Base-by-base conservation (phyloP, 495 filamentous ascomycete species). In the Penicillium cinerascens region DNA sequence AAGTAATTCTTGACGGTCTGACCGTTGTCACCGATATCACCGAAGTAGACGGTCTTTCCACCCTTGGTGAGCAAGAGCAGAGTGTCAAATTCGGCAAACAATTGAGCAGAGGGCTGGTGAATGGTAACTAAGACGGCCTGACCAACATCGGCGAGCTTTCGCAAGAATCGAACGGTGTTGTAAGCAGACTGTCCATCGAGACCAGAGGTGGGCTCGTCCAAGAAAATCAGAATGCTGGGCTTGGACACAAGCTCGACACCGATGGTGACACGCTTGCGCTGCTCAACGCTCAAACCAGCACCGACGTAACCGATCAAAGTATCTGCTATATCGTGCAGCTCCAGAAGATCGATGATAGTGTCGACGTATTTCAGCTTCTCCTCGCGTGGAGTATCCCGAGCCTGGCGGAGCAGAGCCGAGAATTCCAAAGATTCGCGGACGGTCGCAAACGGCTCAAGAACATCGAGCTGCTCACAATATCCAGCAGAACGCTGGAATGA, bases 201-300 rank as follows among this genome's bases (percentile, higher is more conserved):
- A 44, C 84, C 85, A 8, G 81, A 87, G 4, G 87, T 91, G 3
- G 88, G 88, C 55, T 91, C 87, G 60, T 91, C 87, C 35, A 91
- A 67, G 63, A 91, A 91, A 51, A 91, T 78, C 4, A 89, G 65
- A 41, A 87, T 75, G 35, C 78, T 82, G 11, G 78, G 86, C 62
- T 85, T 88, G 0, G 77, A 75, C 1, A 81, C 85, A 1, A 89
- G 68, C 54, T 89, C 86, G 4, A 88, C 82, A 4, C 78, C 86
- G 45, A 87, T 86, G 10, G 80, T 86, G 33, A 87, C 69, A 10
- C 81, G 75, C 63, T 87, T 85, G 5, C 83, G 71, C 57, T 85
- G 83, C 53, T 84, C 83, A 37, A 79, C 73, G 22, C 74, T 77
- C 22, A 85, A 57, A 10, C 82, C 82, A 27, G 58, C 64, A 4